These are phyloP conservation scores for Acanthochlamys bracteata DNA, from an alignment of 106 monocot genomes.

Conservation along the genomic window DNA sequence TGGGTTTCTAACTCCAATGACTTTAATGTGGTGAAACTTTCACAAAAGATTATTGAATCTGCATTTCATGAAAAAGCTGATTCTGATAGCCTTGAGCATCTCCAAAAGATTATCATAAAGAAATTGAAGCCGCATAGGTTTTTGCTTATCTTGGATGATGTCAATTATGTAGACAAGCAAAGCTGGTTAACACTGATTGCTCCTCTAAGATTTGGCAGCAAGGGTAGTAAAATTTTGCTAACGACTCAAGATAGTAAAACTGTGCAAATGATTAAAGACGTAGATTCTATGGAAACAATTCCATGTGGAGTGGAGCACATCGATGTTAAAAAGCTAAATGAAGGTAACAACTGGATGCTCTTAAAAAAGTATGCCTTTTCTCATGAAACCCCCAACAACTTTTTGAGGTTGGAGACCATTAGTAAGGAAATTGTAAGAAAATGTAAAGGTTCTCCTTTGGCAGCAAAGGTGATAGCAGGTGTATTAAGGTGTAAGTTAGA, in stretches of 20 bases:
- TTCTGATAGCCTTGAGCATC: not conserved
- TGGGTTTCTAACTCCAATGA: not conserved
- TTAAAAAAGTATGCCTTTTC: not conserved
- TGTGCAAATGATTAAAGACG: too few species aligned
- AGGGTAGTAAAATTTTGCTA: constrained; percentile 11
- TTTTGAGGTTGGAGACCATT: not conserved
- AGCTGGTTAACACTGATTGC: constrained; percentile 9
- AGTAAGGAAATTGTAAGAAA: not conserved
- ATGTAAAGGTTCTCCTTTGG: not conserved
- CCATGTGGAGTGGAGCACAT: not conserved
- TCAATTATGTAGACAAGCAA: constrained; percentile 1
- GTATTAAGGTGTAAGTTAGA: not conserved
- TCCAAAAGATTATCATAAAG: not conserved
- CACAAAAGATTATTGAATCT: not conserved
- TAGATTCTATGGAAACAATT: not conserved
- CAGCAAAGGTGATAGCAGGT: not conserved
- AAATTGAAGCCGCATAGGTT: constrained; percentile 1
- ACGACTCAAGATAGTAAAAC: constrained; percentile 10
- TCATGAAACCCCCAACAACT: not conserved
- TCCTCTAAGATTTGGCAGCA: constrained; percentile 1
- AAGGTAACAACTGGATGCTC: not conserved
- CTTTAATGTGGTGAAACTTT: not conserved
- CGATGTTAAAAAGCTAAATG: not conserved
- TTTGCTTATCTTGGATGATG: constrained; percentile 13
- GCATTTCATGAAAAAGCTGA: not conserved